phyloP scores from a whole-genome alignment of 139 green algal genomes.

The Marvania coccoides region DNA sequence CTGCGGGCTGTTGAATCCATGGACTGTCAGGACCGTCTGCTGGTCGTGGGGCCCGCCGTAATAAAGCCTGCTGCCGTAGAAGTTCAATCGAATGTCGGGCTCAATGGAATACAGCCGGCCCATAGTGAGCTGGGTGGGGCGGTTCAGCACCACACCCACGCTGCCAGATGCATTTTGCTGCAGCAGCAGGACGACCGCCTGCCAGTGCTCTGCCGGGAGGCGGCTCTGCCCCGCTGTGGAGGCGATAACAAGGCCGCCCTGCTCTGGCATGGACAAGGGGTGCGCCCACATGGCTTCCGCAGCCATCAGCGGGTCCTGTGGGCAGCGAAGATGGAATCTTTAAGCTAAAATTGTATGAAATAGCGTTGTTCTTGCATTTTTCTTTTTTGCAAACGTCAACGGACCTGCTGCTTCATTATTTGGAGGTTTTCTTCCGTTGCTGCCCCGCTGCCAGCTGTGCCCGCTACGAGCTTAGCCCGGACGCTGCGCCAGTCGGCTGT shows the following conservation, averaged over 20 bases:
- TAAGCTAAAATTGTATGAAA: no score
- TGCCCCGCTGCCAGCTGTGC: no score
- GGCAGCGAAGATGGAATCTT: no score
- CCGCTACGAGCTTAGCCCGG: no score
- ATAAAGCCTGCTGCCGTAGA: conserved; percentile 32
- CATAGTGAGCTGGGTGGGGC: conserved; percentile 39
- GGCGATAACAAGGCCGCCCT: conserved; percentile 47
- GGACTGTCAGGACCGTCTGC: conserved; percentile 10
- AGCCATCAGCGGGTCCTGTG: conserved; percentile 2
- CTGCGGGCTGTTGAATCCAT: background rate
- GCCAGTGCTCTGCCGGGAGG: conserved; percentile 20
- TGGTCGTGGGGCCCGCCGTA: conserved; percentile 23
- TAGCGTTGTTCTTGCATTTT: no score
- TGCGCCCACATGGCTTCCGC: conserved; percentile 40
- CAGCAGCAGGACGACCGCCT: conserved; percentile 52
- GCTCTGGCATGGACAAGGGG: conserved; percentile 22
- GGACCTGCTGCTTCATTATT: no score
- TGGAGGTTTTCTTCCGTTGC: no score
- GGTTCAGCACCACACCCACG: conserved; percentile 58
- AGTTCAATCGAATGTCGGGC: conserved; percentile 14
- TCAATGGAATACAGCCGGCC: conserved; percentile 13
- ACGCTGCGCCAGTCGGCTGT: no score
- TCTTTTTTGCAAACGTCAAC: no score
- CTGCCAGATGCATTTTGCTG: conserved; percentile 34
- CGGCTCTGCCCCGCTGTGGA: conserved; percentile 8